Percentiles rank a stretch among this genome's conserved stretches.
Conservation (phyloP, 2,329 filamentous ascomycete genomes). For the Diplodia corticola region DNA sequence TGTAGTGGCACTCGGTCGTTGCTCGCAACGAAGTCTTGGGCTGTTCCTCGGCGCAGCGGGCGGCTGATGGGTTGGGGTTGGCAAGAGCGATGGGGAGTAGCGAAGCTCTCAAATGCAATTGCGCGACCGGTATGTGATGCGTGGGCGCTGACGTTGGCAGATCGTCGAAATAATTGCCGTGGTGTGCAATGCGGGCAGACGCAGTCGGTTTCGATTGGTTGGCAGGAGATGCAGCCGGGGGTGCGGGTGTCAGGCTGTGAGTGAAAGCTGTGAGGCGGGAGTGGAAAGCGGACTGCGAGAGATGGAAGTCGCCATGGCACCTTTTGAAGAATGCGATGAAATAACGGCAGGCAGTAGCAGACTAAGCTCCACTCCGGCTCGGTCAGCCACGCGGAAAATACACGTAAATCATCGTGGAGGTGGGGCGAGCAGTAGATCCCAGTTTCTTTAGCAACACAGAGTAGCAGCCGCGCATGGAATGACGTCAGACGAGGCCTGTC, state of each 20-base stretch:
- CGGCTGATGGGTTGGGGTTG: neutral
- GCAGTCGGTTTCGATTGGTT: neutral
- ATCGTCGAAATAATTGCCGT: neutral
- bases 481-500: neutral
- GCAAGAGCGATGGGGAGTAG: neutral
- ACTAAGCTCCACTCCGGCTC: no score
- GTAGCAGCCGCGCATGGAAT: neutral
- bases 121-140: slow-evolving; percentile 9
- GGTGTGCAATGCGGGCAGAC: neutral
- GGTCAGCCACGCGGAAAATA: neutral
- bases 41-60: neutral
- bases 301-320: neutral
- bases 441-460: slow-evolving; percentile 9
- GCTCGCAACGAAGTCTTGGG: neutral
- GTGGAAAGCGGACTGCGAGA: no score
- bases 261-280: neutral
- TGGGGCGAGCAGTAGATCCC: neutral
- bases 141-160: slow-evolving; percentile 7
- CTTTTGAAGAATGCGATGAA: neutral
- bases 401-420: slow-evolving; percentile 6
- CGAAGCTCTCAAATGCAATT: neutral
- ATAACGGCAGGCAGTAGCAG: neutral
- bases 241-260: neutral
- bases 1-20: neutral
- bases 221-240: neutral